Percentiles rank a stretch among this genome's conserved stretches.
These are phyloP conservation scores for Aspergillus sclerotiicarbonarius DNA, from an alignment of 495 filamentous ascomycete genomes.

Conservation along the genomic window DNA sequence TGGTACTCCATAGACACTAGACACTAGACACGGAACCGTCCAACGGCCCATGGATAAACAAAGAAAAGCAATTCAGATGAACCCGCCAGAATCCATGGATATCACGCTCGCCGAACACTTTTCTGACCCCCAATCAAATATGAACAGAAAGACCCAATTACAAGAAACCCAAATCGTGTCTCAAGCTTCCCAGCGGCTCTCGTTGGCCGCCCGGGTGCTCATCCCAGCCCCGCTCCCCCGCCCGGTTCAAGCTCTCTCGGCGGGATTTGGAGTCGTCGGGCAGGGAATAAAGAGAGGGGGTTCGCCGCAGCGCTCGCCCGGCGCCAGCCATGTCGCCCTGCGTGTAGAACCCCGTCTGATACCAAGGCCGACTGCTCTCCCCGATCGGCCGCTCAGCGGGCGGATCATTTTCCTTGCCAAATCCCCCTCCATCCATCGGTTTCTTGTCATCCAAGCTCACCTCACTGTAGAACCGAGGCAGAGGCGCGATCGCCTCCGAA, in stretches of 20 bases:
- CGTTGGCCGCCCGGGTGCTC: slow-evolving; percentile 6
- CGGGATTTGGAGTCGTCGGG: slow-evolving; percentile 10
- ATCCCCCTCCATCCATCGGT: slow-evolving; percentile 15
- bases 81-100: slow-evolving; percentile 4
- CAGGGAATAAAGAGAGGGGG: slow-evolving; percentile 19
- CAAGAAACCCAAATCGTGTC: slow-evolving; percentile 15
- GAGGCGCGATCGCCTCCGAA: slow-evolving; percentile 41
- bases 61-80: not conserved
- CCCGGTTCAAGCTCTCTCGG: slow-evolving; percentile 14
- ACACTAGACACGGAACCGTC: not conserved
- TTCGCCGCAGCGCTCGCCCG: slow-evolving; percentile 12
- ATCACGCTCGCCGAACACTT: slow-evolving; percentile 11
- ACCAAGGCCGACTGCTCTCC: slow-evolving; percentile 9
- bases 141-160: slow-evolving; percentile 9
- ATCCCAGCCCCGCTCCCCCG: slow-evolving; percentile 8
- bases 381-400: slow-evolving; percentile 5
- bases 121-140: not conserved
- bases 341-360: slow-evolving; percentile 10
- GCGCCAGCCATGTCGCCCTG: slow-evolving; percentile 1
- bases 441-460: slow-evolving; percentile 31
- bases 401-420: not conserved
- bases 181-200: slow-evolving; percentile 13
- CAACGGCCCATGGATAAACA: not conserved
- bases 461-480: slow-evolving; percentile 45
- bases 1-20: not conserved